Percentiles rank a stretch among this genome's conserved stretches.
phyloP scores from a whole-genome alignment of 2,329 filamentous ascomycete genomes.

The Aspergillus fijiensis region DNA sequence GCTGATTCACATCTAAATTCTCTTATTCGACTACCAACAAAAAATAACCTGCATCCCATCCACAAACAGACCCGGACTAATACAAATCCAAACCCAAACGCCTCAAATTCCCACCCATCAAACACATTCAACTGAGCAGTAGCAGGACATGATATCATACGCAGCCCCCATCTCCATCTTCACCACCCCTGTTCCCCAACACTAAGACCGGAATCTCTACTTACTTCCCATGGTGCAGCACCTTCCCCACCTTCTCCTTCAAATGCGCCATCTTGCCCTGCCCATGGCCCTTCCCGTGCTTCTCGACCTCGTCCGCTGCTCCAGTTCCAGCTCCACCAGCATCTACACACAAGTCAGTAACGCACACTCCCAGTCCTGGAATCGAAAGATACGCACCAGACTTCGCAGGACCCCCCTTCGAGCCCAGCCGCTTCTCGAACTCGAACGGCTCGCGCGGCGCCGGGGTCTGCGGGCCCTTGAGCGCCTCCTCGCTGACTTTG shows the following conservation, averaged over 20 bases:
- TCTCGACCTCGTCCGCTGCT: background rate
- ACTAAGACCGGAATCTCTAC: rapidly evolving
- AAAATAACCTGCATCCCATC: too few relatives aligned
- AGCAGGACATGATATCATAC: background rate
- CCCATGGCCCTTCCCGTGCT: slow-evolving; percentile 5
- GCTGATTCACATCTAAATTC: too few relatives aligned
- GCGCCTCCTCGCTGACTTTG: slow-evolving; percentile 30
- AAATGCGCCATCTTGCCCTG: slow-evolving; percentile 22
- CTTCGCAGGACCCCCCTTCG: background rate
- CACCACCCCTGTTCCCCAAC: too few relatives aligned
- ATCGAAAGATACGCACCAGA: background rate
- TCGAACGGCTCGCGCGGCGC: slow-evolving; percentile 26
- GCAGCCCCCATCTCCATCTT: too few relatives aligned
- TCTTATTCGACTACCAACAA: too few relatives aligned
- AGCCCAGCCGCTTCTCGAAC: slow-evolving; percentile 30
- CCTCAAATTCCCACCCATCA: too few relatives aligned
- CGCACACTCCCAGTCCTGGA: too few relatives aligned
- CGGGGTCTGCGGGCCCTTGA: slow-evolving; percentile 29
- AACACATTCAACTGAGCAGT: too few relatives aligned
- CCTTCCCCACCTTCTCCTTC: slow-evolving; percentile 37
- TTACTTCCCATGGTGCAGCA: slow-evolving; percentile 5
- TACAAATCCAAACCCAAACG: too few relatives aligned
- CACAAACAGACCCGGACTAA: too few relatives aligned
- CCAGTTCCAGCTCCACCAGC: background rate
- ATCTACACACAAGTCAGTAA: background rate